Percentiles rank a stretch among this genome's conserved stretches.
Conservation (phyloP, 805 yeast species). For the Naumovozyma baii region DNA sequence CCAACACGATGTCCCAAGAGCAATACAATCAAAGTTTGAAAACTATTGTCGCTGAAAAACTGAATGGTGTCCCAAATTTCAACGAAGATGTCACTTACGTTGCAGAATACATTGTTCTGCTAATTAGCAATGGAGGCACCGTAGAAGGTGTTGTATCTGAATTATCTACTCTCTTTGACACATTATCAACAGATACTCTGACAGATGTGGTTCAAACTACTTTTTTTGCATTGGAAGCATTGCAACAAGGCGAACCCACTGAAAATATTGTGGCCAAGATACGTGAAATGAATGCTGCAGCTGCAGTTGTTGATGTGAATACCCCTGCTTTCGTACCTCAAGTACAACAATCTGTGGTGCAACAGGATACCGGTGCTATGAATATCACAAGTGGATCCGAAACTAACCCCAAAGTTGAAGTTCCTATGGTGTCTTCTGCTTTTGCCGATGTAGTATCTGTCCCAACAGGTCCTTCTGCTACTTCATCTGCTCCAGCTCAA, state of each 20-base stretch:
- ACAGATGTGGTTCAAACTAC: slow-evolving; percentile 47
- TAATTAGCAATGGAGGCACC: slow-evolving; percentile 59
- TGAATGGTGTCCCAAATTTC: slow-evolving; percentile 33
- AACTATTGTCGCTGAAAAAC: slow-evolving; percentile 34
- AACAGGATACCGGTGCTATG: background rate
- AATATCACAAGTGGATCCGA: background rate
- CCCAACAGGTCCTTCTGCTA: slow-evolving; percentile 11
- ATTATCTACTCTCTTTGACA: slow-evolving; percentile 50
- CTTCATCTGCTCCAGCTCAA: slow-evolving; percentile 5
- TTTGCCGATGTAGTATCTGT: slow-evolving; percentile 16
- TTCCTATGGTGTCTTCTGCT: slow-evolving; percentile 16
- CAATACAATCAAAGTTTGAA: slow-evolving; percentile 34
- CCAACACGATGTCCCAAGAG: slow-evolving; percentile 25
- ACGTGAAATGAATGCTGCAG: slow-evolving; percentile 14
- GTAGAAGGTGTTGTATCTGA: slow-evolving; percentile 53
- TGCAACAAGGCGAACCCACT: slow-evolving; percentile 29
- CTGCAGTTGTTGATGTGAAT: no score
- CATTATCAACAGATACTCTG: slow-evolving; percentile 51
- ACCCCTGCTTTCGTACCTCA: no score
- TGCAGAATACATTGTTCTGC: slow-evolving; percentile 64
- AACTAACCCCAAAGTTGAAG: slow-evolving; percentile 1
- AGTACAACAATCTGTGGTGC: slow-evolving; percentile 5
- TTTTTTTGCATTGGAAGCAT: slow-evolving; percentile 44
- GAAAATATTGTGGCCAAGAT: slow-evolving; percentile 26
- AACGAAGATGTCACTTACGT: slow-evolving; percentile 49